Conservation (phyloP, 805 yeast genomes). For the Yamadazyma philogaea region DNA sequence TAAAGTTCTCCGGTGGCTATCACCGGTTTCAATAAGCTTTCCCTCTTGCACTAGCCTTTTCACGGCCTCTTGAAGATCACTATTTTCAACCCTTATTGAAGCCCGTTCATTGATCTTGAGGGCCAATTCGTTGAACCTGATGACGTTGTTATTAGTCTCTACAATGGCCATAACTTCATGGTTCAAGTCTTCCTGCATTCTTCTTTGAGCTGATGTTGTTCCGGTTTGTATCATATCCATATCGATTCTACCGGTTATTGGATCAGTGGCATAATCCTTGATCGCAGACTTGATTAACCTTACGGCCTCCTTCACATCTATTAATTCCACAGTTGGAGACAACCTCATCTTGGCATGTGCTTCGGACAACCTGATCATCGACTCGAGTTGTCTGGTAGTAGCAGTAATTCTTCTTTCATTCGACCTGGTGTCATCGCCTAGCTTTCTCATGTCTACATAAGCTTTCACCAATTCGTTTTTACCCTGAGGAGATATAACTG, state of each 20-base stretch:
- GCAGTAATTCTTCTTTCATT: constrained; percentile 94
- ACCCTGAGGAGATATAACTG: constrained; percentile 77
- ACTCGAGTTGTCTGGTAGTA: constrained; percentile 93
- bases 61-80: constrained; percentile 66
- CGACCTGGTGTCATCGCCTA: constrained; percentile 87
- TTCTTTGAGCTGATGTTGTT: constrained; percentile 81
- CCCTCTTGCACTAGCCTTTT: constrained; percentile 70
- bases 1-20: constrained; percentile 64
- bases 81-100: constrained; percentile 61
- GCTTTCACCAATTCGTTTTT: constrained; percentile 80
- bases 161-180: constrained; percentile 57
- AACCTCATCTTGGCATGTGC: constrained; percentile 98
- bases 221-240: constrained; percentile 98
- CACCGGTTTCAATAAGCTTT: constrained; percentile 65
- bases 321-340: constrained; percentile 62
- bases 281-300: constrained; percentile 90
- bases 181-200: constrained; percentile 67
- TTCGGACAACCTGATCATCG: constrained; percentile 90
- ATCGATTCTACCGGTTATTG: constrained; percentile 92
- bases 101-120: constrained; percentile 64
- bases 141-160: constrained; percentile 46
- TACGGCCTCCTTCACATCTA: constrained; percentile 91
- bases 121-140: constrained; percentile 58
- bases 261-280: constrained; percentile 98
- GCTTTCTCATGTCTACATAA: constrained; percentile 89